Evolutionary conservation across 257 asterid genomes (phyloP).

Genomic region (Leptodermis oblonga): DNA sequence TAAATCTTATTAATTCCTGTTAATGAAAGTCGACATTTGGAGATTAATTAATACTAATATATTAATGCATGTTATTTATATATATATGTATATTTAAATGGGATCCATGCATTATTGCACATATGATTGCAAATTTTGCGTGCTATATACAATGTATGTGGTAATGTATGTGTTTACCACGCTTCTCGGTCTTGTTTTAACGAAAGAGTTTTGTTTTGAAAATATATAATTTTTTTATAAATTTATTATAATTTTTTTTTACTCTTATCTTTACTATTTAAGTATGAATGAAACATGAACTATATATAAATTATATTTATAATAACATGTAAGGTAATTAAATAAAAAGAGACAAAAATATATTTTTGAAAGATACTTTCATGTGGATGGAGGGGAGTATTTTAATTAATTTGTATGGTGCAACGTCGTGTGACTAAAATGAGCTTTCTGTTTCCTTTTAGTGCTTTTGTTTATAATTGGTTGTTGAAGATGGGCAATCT

Average conservation of each 20-base stretch:
- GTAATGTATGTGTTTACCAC: too few species aligned
- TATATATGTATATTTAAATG: neutral
- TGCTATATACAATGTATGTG: neutral
- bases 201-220: too few species aligned
- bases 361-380: too few species aligned
- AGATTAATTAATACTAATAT: neutral
- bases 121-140: neutral
- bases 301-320: too few species aligned
- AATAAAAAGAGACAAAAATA: too few species aligned
- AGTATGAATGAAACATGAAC: too few species aligned
- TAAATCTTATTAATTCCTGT: neutral
- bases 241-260: too few species aligned
- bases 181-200: too few species aligned
- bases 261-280: too few species aligned
- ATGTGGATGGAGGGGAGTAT: too few species aligned
- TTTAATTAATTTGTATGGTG: conserved; percentile 2
- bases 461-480: neutral
- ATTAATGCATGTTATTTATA: neutral
- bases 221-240: too few species aligned
- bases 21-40: neutral
- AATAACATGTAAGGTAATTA: too few species aligned
- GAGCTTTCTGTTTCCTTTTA: neutral
- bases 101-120: neutral
- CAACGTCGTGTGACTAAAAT: neutral
- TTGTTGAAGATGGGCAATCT: conserved; percentile 7